A percentile compares a stretch with the other conserved stretches of the same genome.
phyloP scores from a whole-genome alignment of 768 basidiomycete species.

The Mrakia frigida region DNA sequence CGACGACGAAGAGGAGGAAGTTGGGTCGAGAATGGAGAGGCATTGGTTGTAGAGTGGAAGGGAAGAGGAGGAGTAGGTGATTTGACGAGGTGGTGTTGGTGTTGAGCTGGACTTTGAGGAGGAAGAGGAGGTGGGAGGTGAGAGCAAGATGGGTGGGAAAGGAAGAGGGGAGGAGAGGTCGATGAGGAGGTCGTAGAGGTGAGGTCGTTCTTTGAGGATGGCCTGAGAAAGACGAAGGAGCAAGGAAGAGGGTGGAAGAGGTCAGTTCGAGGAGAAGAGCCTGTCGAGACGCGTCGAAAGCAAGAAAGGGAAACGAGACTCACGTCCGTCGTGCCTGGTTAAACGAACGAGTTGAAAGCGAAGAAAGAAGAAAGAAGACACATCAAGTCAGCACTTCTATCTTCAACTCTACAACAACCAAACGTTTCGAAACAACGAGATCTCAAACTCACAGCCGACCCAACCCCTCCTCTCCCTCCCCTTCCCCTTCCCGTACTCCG shows the following conservation, averaged over 20 bases:
- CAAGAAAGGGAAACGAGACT: neutral
- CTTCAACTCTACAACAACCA: neutral
- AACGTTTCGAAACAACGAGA: no score
- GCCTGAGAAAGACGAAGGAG: neutral
- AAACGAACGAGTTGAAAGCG: neutral
- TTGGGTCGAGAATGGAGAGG: slow-evolving; percentile 6
- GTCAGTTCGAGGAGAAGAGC: neutral
- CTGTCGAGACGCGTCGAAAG: neutral
- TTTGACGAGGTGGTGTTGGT: neutral
- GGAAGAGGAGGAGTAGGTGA: slow-evolving; percentile 7
- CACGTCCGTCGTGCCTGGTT: slow-evolving; percentile 3
- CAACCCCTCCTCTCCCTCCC: neutral
- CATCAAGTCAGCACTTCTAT: neutral
- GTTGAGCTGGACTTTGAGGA: neutral
- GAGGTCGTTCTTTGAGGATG: slow-evolving; percentile 14
- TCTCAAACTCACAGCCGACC: neutral
- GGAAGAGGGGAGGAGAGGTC: slow-evolving; percentile 13
- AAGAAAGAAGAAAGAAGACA: neutral
- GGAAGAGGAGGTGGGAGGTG: neutral
- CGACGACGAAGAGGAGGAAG: neutral
- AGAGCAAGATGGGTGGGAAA: neutral
- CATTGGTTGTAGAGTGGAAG: slow-evolving; percentile 1
- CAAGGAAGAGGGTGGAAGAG: neutral
- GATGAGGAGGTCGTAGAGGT: slow-evolving; percentile 15
- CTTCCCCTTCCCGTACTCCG: neutral